Base-by-base conservation (phyloP, 176 grass and related monocot species). In the Avena eriantha region DNA sequence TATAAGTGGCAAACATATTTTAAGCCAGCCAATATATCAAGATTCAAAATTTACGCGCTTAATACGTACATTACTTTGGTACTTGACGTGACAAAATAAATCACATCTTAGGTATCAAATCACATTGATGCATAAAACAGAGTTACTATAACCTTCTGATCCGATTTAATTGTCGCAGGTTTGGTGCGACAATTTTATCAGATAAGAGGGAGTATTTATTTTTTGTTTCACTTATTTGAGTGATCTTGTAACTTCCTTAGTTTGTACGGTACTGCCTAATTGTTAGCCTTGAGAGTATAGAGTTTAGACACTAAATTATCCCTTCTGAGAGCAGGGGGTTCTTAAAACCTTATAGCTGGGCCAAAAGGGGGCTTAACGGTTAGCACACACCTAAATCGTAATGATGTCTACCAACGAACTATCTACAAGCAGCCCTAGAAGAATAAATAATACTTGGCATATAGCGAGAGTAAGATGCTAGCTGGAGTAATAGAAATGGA, bases 401-500 rank as follows among this genome's bases (percentile, higher is more conserved):
- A 60, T 10, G 10, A 50, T 74, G 50, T 41, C n/a, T 4, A 15
- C 7, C 53, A 45, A 70, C 43, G 4, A 15, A 80, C 69, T 79
- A 81, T 71, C 76, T 45, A 70, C 19, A 90, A 71, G 51, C 47
- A 53, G 46, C 76, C 83, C 12, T 90, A 79, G 63, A 80, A 26
- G 58, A 56, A 23, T 49, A 87, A 87, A 75, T 10, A 49, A 22
- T 43, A 39, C 24, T 76, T 69, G 12, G 36, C 76, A 18, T 24
- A 87, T 57, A 67, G 67, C 5, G 10, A 17, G 17, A 69, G 4
- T 49, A 43, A 13, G 43, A 41, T 49, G 70, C 15, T 79, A 31
- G 72, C 26, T 79, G 9, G 22, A 60, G 55, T 24, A 87, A 83
- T 43, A 88, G 67, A 93, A 55, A 87, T 80, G 24, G 39, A 41